Percentiles rank a stretch among this genome's conserved stretches.
phyloP scores from a whole-genome alignment of 257 asterid genomes.

The Solanum pinnatisectum region DNA sequence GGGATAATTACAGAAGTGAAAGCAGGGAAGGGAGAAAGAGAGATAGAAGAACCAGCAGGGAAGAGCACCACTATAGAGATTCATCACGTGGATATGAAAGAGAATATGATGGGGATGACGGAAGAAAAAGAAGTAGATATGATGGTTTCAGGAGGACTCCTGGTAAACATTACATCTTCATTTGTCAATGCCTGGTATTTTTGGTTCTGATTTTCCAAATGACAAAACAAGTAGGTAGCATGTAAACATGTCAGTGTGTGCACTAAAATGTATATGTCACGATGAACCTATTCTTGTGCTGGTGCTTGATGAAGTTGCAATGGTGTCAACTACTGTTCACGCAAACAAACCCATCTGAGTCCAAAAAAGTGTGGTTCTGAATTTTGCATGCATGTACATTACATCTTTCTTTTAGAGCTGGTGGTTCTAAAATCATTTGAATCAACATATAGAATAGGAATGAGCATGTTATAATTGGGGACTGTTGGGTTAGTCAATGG shows the following conservation, averaged over 20 bases:
- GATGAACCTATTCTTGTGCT: background rate
- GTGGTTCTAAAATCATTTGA: background rate
- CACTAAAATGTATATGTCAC: background rate
- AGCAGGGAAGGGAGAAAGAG: constrained; percentile 30
- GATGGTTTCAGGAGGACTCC: constrained; percentile 57
- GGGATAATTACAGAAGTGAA: constrained; percentile 40
- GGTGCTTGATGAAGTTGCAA: background rate
- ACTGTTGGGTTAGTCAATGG: background rate
- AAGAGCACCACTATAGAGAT: constrained; percentile 52
- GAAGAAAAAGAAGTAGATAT: constrained; percentile 57
- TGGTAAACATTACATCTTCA: constrained; percentile 31
- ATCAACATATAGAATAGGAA: background rate
- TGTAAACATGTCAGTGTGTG: background rate
- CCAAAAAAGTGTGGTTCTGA: background rate
- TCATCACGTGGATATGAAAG: constrained; percentile 38
- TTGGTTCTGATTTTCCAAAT: background rate
- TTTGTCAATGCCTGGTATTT: background rate
- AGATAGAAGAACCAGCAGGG: constrained; percentile 28
- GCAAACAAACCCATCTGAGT: background rate
- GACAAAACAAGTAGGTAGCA: background rate
- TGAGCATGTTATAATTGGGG: background rate
- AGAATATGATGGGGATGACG: constrained; percentile 38
- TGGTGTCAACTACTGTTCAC: background rate
- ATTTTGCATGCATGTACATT: background rate
- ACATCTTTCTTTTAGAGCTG: background rate